Evolutionary conservation across 139 green algal genomes (phyloP).

Genomic region (Eudorina sp.): DNA sequence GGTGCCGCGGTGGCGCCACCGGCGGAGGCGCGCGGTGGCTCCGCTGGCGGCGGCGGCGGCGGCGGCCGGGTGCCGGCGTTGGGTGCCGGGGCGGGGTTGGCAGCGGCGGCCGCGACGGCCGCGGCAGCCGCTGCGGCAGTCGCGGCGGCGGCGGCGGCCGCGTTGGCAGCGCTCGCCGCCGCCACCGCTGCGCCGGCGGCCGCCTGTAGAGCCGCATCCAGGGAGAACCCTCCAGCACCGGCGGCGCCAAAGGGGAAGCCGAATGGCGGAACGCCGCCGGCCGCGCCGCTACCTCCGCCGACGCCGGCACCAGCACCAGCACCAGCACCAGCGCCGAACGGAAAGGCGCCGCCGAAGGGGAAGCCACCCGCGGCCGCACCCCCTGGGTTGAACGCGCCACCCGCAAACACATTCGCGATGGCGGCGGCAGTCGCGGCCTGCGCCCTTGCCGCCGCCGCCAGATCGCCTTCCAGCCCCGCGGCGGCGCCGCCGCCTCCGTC

Average conservation of each 20-base stretch:
- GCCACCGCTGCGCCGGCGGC: slow-evolving; percentile 18
- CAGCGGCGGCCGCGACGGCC: neutral
- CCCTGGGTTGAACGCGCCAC: no score
- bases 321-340: no score
- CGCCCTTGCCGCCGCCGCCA: slow-evolving; percentile 11
- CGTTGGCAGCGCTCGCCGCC: slow-evolving; percentile 3
- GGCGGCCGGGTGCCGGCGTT: neutral
- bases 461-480: neutral
- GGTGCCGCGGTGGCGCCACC: neutral
- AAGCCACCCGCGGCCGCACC: no score
- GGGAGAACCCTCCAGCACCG: no score
- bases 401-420: neutral
- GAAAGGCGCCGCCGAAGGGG: no score
- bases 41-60: neutral
- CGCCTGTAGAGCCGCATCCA: neutral
- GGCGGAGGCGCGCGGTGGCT: neutral
- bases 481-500: neutral
- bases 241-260: neutral
- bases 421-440: slow-evolving; percentile 18
- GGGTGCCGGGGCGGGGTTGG: neutral
- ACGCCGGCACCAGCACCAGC: neutral
- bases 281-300: no score
- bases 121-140: neutral
- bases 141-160: neutral
- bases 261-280: no score